A percentile compares a stretch with the other conserved stretches of the same genome.
These are phyloP conservation scores for Cystofilobasidium macerans DNA, from an alignment of 768 basidiomycete species.

Conservation along the genomic window DNA sequence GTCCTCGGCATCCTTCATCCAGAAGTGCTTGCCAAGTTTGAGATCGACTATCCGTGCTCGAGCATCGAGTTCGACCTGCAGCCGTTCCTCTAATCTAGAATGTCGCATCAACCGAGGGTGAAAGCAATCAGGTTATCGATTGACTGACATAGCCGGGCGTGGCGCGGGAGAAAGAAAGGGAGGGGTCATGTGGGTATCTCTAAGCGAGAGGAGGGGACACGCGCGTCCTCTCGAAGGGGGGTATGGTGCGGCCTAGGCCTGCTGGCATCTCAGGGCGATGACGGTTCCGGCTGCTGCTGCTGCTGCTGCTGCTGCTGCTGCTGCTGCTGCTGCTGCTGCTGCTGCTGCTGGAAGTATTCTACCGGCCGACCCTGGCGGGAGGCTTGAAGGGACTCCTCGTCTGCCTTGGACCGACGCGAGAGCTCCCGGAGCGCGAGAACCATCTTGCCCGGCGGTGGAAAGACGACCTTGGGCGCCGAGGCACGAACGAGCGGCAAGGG, in stretches of 20 bases:
- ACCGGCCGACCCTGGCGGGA: not conserved
- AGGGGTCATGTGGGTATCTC: not conserved
- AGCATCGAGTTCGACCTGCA: conserved; percentile 87
- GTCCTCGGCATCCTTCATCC: conserved; percentile 91
- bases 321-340: no score
- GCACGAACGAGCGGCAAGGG: not conserved
- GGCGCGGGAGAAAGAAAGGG: not conserved
- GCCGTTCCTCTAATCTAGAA: conserved; percentile 55
- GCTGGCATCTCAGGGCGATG: no score
- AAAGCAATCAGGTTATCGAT: no score
- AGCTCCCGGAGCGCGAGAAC: not conserved
- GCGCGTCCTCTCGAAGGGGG: not conserved
- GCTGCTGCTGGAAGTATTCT: no score
- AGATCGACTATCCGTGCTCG: conserved; percentile 88
- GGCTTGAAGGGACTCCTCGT: not conserved
- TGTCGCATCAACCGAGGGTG: not conserved
- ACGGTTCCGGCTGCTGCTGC: not conserved
- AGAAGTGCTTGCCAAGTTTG: conserved; percentile 78
- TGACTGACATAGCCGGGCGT: not conserved
- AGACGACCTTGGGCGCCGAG: not conserved
- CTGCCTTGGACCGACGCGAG: not conserved
- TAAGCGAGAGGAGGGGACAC: not conserved
- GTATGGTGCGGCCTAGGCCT: no score
- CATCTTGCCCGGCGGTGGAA: not conserved
- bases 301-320: no score